These are phyloP conservation scores for Sutorius australiensis DNA, from an alignment of 768 basidiomycete genomes.

Conservation along the genomic window DNA sequence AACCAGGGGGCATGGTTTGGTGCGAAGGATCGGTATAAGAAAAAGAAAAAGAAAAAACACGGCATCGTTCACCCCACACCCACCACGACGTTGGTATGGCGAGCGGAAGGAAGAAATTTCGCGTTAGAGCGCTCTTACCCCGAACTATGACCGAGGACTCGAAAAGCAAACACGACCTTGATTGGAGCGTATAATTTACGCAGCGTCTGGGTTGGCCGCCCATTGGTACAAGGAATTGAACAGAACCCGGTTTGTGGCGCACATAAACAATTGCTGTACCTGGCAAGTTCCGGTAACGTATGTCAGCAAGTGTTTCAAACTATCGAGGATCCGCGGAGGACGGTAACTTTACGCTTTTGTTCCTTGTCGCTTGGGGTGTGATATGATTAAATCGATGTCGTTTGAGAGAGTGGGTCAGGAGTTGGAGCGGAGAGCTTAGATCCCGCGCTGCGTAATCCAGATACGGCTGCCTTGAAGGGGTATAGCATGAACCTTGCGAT, in stretches of 20 bases:
- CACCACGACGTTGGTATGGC: background rate
- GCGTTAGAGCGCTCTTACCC: background rate
- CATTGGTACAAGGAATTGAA: background rate
- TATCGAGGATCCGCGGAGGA: conserved; percentile 28
- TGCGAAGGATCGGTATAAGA: background rate
- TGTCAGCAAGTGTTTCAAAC: conserved; percentile 16
- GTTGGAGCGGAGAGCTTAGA: conserved; percentile 14
- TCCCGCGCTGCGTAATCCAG: conserved; percentile 14
- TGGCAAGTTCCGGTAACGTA: conserved; percentile 11
- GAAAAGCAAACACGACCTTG: background rate
- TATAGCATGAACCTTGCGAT: conserved; percentile 12
- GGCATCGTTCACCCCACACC: background rate
- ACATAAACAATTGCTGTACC: background rate
- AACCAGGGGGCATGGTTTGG: conserved; percentile 3
- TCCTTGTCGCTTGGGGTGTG: conserved; percentile 5
- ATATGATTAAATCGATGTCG: background rate
- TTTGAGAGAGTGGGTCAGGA: background rate
- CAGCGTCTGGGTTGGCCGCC: background rate
- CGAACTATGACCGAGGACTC: conserved; percentile 3
- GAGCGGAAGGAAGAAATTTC: background rate
- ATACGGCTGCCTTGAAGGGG: conserved; percentile 12
- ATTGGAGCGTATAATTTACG: background rate
- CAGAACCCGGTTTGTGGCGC: background rate
- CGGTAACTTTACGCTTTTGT: conserved; percentile 1
- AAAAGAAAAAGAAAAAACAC: background rate